A percentile compares a stretch with the other conserved stretches of the same genome.
These are phyloP conservation scores for Sphaerulina populicola DNA, from an alignment of 2,329 filamentous ascomycete genomes.

Conservation along the genomic window DNA sequence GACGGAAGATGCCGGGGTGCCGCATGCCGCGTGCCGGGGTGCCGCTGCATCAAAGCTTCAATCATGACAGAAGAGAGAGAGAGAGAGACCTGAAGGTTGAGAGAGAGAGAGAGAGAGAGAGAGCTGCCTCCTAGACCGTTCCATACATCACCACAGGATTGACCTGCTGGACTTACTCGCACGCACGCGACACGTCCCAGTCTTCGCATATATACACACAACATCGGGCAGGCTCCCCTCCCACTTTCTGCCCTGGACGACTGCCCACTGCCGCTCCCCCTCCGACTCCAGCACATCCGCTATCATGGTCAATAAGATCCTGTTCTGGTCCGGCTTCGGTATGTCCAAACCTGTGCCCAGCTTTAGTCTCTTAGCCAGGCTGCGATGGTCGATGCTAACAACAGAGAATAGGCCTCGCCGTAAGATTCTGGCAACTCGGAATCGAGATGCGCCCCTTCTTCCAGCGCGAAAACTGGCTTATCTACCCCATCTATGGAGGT, in stretches of 20 bases:
- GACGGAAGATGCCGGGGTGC: neutral
- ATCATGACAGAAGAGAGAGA: neutral
- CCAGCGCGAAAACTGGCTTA: slow-evolving; percentile 74
- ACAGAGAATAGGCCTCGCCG: slow-evolving; percentile 62
- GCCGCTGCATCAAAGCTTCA: neutral
- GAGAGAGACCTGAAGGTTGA: too few relatives aligned
- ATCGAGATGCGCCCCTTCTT: slow-evolving; percentile 97
- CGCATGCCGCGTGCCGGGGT: neutral
- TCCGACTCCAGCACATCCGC: slow-evolving; percentile 5
- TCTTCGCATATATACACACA: neutral
- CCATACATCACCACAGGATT: neutral
- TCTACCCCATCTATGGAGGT: slow-evolving; percentile 79
- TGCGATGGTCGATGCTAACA: neutral
- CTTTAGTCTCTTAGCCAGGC: neutral
- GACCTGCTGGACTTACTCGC: neutral
- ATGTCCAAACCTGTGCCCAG: slow-evolving; percentile 25
- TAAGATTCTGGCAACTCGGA: slow-evolving; percentile 92
- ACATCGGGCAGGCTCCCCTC: slow-evolving; percentile 11
- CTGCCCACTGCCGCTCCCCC: neutral
- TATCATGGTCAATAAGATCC: slow-evolving; percentile 50
- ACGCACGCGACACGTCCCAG: neutral
- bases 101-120: neutral
- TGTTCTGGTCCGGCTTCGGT: slow-evolving; percentile 93
- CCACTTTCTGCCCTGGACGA: neutral
- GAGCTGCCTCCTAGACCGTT: neutral